These are phyloP conservation scores for Phytophthora ramorum DNA, from an alignment of 352 stramenopile species.

Conservation along the genomic window DNA sequence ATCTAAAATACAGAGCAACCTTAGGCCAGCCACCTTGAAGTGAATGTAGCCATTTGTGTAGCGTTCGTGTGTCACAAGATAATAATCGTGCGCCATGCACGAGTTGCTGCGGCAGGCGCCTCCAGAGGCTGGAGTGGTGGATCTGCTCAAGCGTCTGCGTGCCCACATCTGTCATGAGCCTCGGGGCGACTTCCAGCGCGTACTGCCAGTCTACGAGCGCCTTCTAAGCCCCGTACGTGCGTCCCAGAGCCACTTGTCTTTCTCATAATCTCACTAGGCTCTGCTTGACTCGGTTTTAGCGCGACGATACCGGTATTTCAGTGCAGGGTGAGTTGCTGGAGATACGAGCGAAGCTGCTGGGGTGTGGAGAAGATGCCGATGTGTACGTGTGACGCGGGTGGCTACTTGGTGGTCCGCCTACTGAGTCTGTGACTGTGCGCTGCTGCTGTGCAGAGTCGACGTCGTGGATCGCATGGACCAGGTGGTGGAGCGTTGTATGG, in stretches of 20 bases:
- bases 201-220: conserved; percentile 52
- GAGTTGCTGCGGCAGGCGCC: conserved; percentile 1
- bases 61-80: background rate
- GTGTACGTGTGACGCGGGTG: conserved; percentile 22
- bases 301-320: conserved; percentile 7
- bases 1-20: conserved; percentile 4
- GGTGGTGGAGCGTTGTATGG: conserved; percentile 42
- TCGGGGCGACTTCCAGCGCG: conserved; percentile 36
- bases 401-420: background rate
- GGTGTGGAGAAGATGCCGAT: conserved; percentile 17
- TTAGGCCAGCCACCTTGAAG: conserved; percentile 4
- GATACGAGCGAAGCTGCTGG: conserved; percentile 33
- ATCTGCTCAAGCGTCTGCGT: conserved; percentile 53
- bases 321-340: conserved; percentile 32
- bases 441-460: conserved; percentile 33
- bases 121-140: conserved; percentile 35
- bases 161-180: conserved; percentile 26
- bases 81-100: background rate
- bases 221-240: conserved; percentile 57
- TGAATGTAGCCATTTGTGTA: conserved; percentile 3
- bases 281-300: background rate
- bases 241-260: background rate
- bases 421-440: conserved; percentile 1
- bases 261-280: background rate
- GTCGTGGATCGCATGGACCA: conserved; percentile 45